Base-by-base conservation (phyloP, 2,329 filamentous ascomycete species). In the Colletotrichum musicola region DNA sequence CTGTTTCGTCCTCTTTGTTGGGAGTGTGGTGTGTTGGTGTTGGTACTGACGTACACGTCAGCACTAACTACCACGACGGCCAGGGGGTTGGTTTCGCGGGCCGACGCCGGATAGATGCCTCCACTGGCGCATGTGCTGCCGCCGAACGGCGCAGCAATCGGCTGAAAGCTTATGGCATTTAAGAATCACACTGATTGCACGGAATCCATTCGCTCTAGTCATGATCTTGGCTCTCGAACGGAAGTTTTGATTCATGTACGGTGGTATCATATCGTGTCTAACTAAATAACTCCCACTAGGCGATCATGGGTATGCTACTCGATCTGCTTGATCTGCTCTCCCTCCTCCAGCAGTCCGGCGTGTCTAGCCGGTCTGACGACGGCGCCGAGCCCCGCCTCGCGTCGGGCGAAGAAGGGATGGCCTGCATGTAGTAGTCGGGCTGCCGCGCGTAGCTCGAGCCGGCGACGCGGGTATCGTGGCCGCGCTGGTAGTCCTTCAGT, bases 401-500 rank as follows among this genome's bases (percentile, higher is more conserved):
- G 6, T 65, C 65, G n/a, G 62, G 62, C 16, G 55, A 68, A 12
- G 62, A 18, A 4, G 46, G 62, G 9, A 65, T 68, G 13, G 54
- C 55, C 20, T 65, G 65, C 65, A 68, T 60, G 18, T 65, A 68
- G 25, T 65, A 60, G 22, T 68, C 65, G 30, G 65, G 65, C 35
- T 68, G 65, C 3, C 46, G 62, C 42, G 42, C 62, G 55, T 68
- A 65, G 14, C 62, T 65, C 22, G 62, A 68, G 35, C 42, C 42
- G n/a, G 40, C 50, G 27, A 55, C 18, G 18, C 65, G 65, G 4
- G 55, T 18, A 9, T 75, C 72, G 53, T 77, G 75, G 18, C 72
- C 71, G 42, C 73, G 70, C 35, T 76, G 71, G 10, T 74, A 49
- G 5, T 77, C 76, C 49, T 75, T 75, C 6, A 75, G 27, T 0